Evolutionary conservation across 805 yeast species (phyloP).

Genomic region (Brettanomyces custersianus): DNA sequence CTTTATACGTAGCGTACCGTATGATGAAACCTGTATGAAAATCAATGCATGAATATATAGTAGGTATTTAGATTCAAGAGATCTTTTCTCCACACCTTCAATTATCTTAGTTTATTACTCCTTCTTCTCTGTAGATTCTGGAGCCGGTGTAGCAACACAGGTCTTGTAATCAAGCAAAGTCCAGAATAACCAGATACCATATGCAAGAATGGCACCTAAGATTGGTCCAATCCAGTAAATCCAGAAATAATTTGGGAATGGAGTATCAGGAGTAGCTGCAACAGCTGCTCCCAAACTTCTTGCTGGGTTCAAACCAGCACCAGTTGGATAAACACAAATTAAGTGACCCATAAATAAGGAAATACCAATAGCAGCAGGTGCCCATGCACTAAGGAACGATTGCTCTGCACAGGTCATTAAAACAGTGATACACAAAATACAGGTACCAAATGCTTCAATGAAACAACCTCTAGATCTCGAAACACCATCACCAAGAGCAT

Average conservation of each 20-base stretch:
- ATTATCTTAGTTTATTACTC: too few species aligned
- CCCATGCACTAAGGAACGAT: constrained; percentile 64
- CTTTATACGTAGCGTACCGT: too few species aligned
- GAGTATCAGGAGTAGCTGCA: constrained; percentile 37
- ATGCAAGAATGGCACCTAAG: constrained; percentile 60
- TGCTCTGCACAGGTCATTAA: constrained; percentile 79
- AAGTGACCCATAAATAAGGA: constrained; percentile 76
- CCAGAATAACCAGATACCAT: constrained; percentile 57
- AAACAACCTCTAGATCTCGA: constrained; percentile 70
- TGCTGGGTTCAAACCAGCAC: constrained; percentile 91
- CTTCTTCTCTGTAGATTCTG: too few species aligned
- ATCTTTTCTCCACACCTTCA: too few species aligned
- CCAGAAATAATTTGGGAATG: constrained; percentile 83
- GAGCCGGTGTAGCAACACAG: constrained; percentile 2
- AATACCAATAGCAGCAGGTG: constrained; percentile 78
- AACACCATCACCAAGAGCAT: constrained; percentile 61
- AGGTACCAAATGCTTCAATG: constrained; percentile 75
- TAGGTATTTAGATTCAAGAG: too few species aligned
- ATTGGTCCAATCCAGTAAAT: constrained; percentile 89
- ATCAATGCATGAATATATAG: too few species aligned
- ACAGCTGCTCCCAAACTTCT: constrained; percentile 80
- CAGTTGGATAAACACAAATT: constrained; percentile 74
- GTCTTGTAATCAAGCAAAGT: constrained; percentile 60
- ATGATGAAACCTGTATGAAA: too few species aligned
- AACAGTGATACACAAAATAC: constrained; percentile 66